Base-by-base conservation (phyloP, 768 basidiomycete genomes). In the Rhodotorula kratochvilovae region DNA sequence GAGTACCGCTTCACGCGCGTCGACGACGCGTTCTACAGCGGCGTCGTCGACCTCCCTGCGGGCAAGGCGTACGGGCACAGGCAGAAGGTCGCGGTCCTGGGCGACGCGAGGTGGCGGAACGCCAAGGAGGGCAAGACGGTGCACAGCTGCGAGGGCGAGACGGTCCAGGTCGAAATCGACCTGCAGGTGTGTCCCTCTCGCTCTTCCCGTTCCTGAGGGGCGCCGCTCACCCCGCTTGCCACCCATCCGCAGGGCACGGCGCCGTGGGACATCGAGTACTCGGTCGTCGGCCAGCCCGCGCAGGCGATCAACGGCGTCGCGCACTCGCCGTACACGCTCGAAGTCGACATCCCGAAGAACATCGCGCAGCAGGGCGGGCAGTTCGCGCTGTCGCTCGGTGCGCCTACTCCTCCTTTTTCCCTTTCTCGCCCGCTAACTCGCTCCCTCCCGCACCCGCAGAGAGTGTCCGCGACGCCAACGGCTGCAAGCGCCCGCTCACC, bases 261-360 rank as follows among this genome's bases (percentile, higher is more conserved):
- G 8, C 95, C 96, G 3, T 95, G 94, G 90, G 90, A 86, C 76
- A 78, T 98, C 39, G 89, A 90, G 58, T 82, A 94, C 33, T 89
- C 92, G 76, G 82, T 92, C 21, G 88, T 90, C 50, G 89, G 90
- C 11, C 87, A 89, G 29, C 58, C 65, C 8, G 85, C 85, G 63
- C 63, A 53, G 16, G 13, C 53, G 43, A 48, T 73, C 63, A 63
- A 53, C 13, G 69, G 68, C 42, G 72, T 78, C 60, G 63, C 55
- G 16, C 31, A 55, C 17, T 61, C 73, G 23, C 63, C 64, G 36
- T 68, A 71, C 43, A 11, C 51, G 31, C 53, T 79, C 66, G 54
- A 71, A 12, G 61, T 80, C 67, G 54, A 65, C 15, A 75, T 80
- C 50, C 76, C 78, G 8, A 27, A 53, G 17, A 43, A 63, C 16